phyloP scores from a whole-genome alignment of 148 eudicot genomes.

The Linanthus parryae region DNA sequence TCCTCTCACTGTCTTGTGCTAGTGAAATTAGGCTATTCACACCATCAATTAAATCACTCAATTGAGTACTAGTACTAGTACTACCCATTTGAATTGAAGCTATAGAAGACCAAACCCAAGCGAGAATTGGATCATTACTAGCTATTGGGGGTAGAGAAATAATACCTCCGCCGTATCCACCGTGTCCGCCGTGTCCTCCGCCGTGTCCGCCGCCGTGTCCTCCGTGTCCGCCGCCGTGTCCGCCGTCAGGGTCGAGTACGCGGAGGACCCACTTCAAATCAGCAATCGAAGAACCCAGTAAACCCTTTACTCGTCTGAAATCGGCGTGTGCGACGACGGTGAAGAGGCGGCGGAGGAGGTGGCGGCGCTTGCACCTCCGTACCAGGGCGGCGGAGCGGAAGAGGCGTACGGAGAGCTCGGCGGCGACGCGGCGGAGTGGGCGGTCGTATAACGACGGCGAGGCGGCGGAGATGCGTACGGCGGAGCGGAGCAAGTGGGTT shows the following conservation, averaged over 20 bases:
- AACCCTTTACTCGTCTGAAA: constrained; percentile 34
- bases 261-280: constrained; percentile 64
- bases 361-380: constrained; percentile 55
- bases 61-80: constrained; percentile 20
- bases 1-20: constrained; percentile 66
- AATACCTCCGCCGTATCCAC: constrained; percentile 23
- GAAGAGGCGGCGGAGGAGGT: constrained; percentile 42
- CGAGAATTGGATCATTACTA: constrained; percentile 64
- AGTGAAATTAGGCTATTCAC: constrained; percentile 42
- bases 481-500: background rate
- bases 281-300: constrained; percentile 51
- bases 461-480: constrained; percentile 2
- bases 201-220: too few relatives aligned
- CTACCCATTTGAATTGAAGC: constrained; percentile 49
- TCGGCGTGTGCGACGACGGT: constrained; percentile 50
- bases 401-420: background rate
- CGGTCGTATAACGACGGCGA: constrained; percentile 2
- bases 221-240: constrained; percentile 30
- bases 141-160: constrained; percentile 79
- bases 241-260: constrained; percentile 25
- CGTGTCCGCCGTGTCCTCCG: too few relatives aligned
- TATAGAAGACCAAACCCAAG: constrained; percentile 75
- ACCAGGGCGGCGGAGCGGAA: background rate
- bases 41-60: constrained; percentile 46
- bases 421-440: background rate